A percentile compares a stretch with the other conserved stretches of the same genome.
Evolutionary conservation across 208 protist species (phyloP).

Genomic region (Acanthamoeba castellanii): DNA sequence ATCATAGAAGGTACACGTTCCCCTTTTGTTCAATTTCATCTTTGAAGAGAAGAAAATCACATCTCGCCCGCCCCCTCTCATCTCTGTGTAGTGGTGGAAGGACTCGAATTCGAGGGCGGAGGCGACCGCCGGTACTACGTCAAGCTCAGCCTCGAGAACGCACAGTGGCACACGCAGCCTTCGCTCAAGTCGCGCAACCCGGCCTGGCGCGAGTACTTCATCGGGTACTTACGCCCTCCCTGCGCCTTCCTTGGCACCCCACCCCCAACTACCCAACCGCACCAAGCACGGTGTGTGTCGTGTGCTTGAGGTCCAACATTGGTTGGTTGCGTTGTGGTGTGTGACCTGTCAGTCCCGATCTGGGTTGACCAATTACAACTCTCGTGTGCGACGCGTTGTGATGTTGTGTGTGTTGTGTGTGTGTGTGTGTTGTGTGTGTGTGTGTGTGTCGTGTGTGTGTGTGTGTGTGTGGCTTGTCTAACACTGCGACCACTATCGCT

Average conservation of each 20-base stretch:
- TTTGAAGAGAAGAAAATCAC: background rate
- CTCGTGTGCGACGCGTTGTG: too few relatives aligned
- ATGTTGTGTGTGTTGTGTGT: too few relatives aligned
- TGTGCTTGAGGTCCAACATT: too few relatives aligned
- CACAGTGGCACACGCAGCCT: background rate
- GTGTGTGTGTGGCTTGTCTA: background rate
- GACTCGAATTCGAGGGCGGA: background rate
- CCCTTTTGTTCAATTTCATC: background rate
- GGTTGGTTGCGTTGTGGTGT: too few relatives aligned
- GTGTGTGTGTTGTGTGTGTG: background rate
- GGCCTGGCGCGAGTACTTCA: constrained; percentile 39
- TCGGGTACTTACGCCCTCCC: background rate
- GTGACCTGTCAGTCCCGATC: too few relatives aligned
- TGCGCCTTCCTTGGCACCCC: background rate
- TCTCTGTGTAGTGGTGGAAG: background rate
- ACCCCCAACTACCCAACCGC: too few relatives aligned
- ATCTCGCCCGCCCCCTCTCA: background rate
- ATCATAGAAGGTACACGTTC: background rate
- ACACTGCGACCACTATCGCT: background rate
- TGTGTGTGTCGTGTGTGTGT: background rate
- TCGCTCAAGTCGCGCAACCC: constrained; percentile 12
- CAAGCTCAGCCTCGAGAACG: constrained; percentile 17
- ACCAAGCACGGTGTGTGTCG: too few relatives aligned
- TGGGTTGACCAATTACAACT: too few relatives aligned
- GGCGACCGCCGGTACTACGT: background rate